A percentile compares a stretch with the other conserved stretches of the same genome.
Conservation (phyloP, 1,284 basidiomycete genomes). For the Ceratobasidium theobromae region DNA sequence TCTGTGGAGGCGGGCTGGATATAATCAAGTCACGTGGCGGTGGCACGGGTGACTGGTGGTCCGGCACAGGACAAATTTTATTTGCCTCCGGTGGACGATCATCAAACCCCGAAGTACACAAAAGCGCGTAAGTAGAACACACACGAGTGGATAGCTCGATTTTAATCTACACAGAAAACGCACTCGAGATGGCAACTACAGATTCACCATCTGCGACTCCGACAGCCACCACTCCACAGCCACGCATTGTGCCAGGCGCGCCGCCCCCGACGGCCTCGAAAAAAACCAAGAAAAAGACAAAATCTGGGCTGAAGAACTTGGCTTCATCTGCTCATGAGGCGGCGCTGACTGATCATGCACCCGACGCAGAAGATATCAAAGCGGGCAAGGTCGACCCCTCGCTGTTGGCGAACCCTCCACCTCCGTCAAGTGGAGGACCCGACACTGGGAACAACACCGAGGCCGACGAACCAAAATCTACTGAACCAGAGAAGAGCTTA, state of each 20-base stretch:
- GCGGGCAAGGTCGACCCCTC: conserved; percentile 46
- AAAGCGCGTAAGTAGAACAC: not conserved
- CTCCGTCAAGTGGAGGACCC: conserved; percentile 52
- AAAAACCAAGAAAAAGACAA: conserved; percentile 62
- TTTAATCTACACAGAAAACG: not conserved
- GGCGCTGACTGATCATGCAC: conserved; percentile 28
- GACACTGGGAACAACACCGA: conserved; percentile 40
- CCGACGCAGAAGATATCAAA: conserved; percentile 40
- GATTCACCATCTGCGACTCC: not conserved
- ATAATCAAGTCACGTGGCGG: not conserved
- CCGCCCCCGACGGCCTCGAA: conserved; percentile 60
- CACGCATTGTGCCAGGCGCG: conserved; percentile 70
- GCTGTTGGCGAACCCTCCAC: conserved; percentile 9
- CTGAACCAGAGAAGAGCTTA: conserved; percentile 57
- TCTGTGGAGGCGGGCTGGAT: too few relatives aligned
- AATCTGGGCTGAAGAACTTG: conserved; percentile 49
- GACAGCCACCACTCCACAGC: conserved; percentile 41
- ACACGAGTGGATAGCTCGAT: not conserved
- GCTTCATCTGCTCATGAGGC: conserved; percentile 40
- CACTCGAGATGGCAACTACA: conserved; percentile 8
- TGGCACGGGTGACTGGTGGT: not conserved
- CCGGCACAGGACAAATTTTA: not conserved
- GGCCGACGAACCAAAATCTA: conserved; percentile 46
- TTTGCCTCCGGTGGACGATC: not conserved
- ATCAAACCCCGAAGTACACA: not conserved